A percentile compares a stretch with the other conserved stretches of the same genome.
Evolutionary conservation across 1,284 basidiomycete species (phyloP).

Genomic region (Agaricales sp.): DNA sequence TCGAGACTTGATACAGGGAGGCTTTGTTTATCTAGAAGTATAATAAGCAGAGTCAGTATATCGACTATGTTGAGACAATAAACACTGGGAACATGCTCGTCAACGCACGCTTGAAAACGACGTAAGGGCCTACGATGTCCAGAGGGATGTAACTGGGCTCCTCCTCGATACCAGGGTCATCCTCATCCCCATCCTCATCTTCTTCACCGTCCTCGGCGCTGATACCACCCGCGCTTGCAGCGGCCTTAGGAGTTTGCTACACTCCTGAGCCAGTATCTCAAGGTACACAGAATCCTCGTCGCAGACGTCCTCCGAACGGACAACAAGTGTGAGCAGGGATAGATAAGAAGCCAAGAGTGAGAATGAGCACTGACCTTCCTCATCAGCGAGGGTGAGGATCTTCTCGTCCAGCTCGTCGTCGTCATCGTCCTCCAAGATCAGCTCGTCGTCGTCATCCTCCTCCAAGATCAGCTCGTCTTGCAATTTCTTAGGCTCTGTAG

Average conservation of each 20-base stretch:
- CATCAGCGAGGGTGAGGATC: slow-evolving; percentile 57
- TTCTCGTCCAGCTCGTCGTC: slow-evolving; percentile 53
- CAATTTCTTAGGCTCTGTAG: slow-evolving; percentile 52
- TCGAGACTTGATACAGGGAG: slow-evolving; percentile 55
- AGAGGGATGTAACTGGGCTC: slow-evolving; percentile 72
- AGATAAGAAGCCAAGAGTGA: background rate
- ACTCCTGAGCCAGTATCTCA: slow-evolving; percentile 74
- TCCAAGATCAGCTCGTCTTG: slow-evolving; percentile 48
- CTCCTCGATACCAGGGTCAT: slow-evolving; percentile 59
- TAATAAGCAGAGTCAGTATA: slow-evolving; percentile 19
- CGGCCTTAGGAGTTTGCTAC: slow-evolving; percentile 1
- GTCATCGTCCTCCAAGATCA: slow-evolving; percentile 48
- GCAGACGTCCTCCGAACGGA: slow-evolving; percentile 61
- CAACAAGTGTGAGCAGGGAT: slow-evolving; percentile 7
- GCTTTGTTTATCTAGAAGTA: slow-evolving; percentile 67
- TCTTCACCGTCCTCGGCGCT: slow-evolving; percentile 19
- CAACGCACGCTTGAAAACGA: slow-evolving; percentile 64
- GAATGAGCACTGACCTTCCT: slow-evolving; percentile 43
- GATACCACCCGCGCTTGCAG: slow-evolving; percentile 12
- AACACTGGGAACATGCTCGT: slow-evolving; percentile 37
- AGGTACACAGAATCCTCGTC: slow-evolving; percentile 78
- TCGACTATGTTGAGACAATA: background rate
- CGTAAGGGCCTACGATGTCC: slow-evolving; percentile 63
- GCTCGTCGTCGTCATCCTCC: no score
- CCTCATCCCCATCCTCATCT: slow-evolving; percentile 38